Percentiles rank a stretch among this genome's conserved stretches.
Evolutionary conservation across 176 grass and related monocot species (phyloP).

Genomic region (Oryza coarctata): DNA sequence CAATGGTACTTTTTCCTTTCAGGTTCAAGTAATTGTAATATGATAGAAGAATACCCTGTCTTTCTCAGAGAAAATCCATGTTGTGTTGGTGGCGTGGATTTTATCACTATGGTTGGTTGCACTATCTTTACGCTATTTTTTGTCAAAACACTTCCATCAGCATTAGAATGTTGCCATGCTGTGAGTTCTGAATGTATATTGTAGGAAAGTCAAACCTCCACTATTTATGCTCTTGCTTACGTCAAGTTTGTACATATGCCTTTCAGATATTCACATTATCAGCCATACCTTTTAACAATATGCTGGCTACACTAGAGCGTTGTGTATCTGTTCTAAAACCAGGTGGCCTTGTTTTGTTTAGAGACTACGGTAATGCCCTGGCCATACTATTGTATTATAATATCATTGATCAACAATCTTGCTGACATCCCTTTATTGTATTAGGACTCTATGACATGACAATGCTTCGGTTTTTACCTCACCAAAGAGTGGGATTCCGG

Average conservation of each 20-base stretch:
- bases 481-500: slow-evolving; percentile 77
- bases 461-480: slow-evolving; percentile 80
- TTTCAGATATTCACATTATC: slow-evolving; percentile 94
- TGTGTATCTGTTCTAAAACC: slow-evolving; percentile 80
- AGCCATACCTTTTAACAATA: slow-evolving; percentile 67
- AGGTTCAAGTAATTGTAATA: slow-evolving; percentile 46
- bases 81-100: slow-evolving; percentile 79
- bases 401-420: background rate
- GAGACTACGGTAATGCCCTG: slow-evolving; percentile 73
- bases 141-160: background rate
- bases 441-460: slow-evolving; percentile 98
- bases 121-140: slow-evolving; percentile 14
- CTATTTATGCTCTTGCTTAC: background rate
- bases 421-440: slow-evolving; percentile 5
- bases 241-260: background rate
- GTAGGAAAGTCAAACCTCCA: background rate
- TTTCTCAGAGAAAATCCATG: slow-evolving; percentile 47
- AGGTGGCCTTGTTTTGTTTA: slow-evolving; percentile 81
- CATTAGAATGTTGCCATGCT: background rate
- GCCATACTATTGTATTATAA: background rate
- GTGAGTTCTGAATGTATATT: background rate
- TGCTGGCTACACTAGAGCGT: slow-evolving; percentile 51
- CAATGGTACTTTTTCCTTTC: slow-evolving; percentile 22
- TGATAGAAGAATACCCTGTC: slow-evolving; percentile 23
- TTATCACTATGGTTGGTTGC: slow-evolving; percentile 74